Evolutionary conservation across 169 alveolate species (phyloP).

Genomic region (Cryptosporidium baileyi): DNA sequence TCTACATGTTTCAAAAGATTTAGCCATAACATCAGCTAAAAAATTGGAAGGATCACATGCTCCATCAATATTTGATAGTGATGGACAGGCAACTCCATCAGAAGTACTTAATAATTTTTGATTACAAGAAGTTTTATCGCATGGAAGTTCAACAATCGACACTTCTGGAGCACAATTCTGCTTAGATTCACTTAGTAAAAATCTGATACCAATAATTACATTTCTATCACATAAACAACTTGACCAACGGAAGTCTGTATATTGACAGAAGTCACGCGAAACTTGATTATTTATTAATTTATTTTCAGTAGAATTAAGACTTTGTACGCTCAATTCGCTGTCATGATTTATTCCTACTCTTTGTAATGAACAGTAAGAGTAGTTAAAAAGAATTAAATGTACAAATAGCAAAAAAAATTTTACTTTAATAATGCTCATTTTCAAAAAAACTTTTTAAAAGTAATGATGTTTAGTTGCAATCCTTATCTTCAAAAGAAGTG

Average conservation of each 20-base stretch:
- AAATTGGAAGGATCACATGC: conserved; percentile 3
- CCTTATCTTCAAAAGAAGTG: not conserved
- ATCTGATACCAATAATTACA: conserved; percentile 24
- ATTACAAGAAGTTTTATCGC: conserved; percentile 47
- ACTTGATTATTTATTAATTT: not conserved
- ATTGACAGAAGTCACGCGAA: conserved; percentile 10
- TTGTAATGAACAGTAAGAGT: conserved; percentile 15
- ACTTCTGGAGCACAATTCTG: conserved; percentile 26
- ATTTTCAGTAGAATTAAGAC: not conserved
- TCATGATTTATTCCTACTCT: not conserved
- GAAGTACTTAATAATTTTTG: conserved; percentile 52
- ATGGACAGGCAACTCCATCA: conserved; percentile 62
- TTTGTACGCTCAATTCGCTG: not conserved
- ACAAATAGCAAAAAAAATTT: not conserved
- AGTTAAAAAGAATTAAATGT: not conserved
- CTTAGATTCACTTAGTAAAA: not conserved
- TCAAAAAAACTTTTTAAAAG: no score
- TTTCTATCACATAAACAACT: conserved; percentile 47
- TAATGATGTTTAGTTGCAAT: no score
- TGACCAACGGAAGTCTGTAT: conserved; percentile 64
- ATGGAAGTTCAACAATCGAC: conserved; percentile 40
- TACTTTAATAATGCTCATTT: not conserved
- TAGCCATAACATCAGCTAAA: conserved; percentile 55
- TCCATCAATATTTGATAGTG: conserved; percentile 57
- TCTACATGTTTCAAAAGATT: conserved; percentile 48